phyloP scores from a whole-genome alignment of 345 rosid genomes.

The Microcos paniculata region DNA sequence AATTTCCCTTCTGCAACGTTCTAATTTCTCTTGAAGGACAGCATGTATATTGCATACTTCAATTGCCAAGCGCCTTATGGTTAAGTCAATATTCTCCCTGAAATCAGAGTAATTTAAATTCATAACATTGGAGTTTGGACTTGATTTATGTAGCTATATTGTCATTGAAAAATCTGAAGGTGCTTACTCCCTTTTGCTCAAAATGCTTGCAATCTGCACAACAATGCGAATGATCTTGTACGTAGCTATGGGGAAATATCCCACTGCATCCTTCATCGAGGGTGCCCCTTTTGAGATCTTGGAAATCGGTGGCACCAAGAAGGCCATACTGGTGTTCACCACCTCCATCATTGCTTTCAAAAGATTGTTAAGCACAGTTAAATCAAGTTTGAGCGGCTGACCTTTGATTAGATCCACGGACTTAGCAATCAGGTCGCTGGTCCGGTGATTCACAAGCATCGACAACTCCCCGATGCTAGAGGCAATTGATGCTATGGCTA shows the following conservation, averaged over 20 bases:
- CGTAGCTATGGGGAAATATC: background rate
- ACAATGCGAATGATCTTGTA: background rate
- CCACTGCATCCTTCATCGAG: background rate
- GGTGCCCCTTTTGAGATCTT: background rate
- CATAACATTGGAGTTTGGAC: background rate
- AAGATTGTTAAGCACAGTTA: background rate
- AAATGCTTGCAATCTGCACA: too few relatives aligned
- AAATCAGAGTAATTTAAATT: background rate
- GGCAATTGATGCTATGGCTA: slow-evolving; percentile 4
- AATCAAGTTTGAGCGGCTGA: background rate
- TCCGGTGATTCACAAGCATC: background rate
- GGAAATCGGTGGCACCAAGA: background rate
- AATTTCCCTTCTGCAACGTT: too few relatives aligned
- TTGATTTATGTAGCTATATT: background rate
- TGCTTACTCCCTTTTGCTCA: too few relatives aligned
- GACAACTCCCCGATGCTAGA: background rate
- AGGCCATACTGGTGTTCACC: background rate
- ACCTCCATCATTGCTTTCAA: background rate
- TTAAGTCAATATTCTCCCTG: background rate
- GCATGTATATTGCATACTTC: too few relatives aligned
- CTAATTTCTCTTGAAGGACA: too few relatives aligned
- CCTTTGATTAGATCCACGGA: background rate
- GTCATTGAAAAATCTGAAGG: too few relatives aligned
- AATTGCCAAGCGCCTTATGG: too few relatives aligned
- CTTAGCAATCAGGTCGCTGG: background rate